Percentiles rank a stretch among this genome's conserved stretches.
Conservation (phyloP, 129 eudicot species). For the sunflower (Helianthus annuus) region DNA sequence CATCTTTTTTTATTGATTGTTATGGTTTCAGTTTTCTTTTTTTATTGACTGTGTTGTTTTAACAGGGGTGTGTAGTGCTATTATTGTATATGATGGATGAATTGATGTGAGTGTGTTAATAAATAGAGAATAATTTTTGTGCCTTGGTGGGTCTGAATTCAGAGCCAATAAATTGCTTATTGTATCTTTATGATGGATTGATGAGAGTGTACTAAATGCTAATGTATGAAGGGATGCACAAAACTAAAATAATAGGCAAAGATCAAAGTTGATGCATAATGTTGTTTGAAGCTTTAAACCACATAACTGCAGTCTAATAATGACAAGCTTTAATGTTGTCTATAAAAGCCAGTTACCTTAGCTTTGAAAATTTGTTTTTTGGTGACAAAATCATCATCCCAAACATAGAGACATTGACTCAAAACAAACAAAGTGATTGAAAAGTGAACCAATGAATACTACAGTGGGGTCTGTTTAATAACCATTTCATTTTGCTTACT, state of each 20-base stretch:
- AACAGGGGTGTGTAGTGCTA: background rate
- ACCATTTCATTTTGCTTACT: too few relatives aligned
- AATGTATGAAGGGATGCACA: too few relatives aligned
- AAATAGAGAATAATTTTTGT: background rate
- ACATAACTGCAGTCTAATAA: too few relatives aligned
- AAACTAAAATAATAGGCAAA: too few relatives aligned
- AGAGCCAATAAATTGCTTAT: background rate
- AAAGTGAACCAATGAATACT: background rate
- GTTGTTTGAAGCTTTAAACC: too few relatives aligned
- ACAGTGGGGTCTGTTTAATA: too few relatives aligned
- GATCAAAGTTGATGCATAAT: too few relatives aligned
- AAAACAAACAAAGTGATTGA: background rate
- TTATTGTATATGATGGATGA: background rate
- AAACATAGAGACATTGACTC: too few relatives aligned
- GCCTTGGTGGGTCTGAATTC: background rate
- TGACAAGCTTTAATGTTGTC: too few relatives aligned
- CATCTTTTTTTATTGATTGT: conserved; percentile 28
- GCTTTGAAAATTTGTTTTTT: too few relatives aligned
- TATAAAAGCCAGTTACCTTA: too few relatives aligned
- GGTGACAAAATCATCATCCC: too few relatives aligned
- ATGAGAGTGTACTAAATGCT: background rate
- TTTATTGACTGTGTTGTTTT: background rate
- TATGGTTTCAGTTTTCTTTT: conserved; percentile 17
- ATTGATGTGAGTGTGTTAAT: background rate
- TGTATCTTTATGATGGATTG: background rate